Percentiles rank a stretch among this genome's conserved stretches.
These are phyloP conservation scores for Athelia sp. DNA, from an alignment of 1,284 basidiomycete species.

Conservation along the genomic window DNA sequence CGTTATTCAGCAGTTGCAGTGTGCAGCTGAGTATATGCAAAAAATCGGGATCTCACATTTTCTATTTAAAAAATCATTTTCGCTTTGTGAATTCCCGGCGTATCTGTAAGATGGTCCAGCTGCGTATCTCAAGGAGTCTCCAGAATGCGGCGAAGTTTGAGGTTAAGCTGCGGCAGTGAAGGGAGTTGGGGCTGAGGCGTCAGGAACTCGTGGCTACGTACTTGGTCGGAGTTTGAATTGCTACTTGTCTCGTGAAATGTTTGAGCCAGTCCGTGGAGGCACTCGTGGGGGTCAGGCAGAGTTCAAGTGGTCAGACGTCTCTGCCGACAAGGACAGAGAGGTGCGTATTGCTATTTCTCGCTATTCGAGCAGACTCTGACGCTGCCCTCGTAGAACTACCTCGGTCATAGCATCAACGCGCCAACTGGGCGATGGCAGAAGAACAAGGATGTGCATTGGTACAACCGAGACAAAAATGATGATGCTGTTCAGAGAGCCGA, in stretches of 20 bases:
- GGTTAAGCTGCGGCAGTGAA: too few species aligned
- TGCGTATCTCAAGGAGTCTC: too few species aligned
- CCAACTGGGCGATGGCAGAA: constrained; percentile 94
- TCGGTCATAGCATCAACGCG: constrained; percentile 89
- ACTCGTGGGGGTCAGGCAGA: constrained; percentile 87
- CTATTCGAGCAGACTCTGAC: constrained; percentile 2
- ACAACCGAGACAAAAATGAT: constrained; percentile 56
- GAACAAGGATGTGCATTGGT: constrained; percentile 94
- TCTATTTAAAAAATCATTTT: too few species aligned
- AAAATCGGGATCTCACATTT: too few species aligned
- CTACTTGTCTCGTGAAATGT: constrained; percentile 36
- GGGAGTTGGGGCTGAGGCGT: neutral
- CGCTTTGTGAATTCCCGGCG: too few species aligned
- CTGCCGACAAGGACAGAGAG: constrained; percentile 87
- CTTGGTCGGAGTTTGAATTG: constrained; percentile 1
- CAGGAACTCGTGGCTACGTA: neutral
- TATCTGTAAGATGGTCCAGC: too few species aligned
- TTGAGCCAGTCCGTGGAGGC: constrained; percentile 78
- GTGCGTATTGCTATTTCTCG: constrained; percentile 33
- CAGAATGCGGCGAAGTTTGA: too few species aligned
- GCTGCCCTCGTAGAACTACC: constrained; percentile 63
- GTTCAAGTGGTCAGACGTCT: constrained; percentile 90
- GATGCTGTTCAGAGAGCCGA: constrained; percentile 47
- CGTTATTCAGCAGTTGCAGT: too few species aligned
- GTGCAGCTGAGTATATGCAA: too few species aligned